Conservation (phyloP, 2,329 filamentous ascomycete species). For the Lachnellula willkommii region DNA sequence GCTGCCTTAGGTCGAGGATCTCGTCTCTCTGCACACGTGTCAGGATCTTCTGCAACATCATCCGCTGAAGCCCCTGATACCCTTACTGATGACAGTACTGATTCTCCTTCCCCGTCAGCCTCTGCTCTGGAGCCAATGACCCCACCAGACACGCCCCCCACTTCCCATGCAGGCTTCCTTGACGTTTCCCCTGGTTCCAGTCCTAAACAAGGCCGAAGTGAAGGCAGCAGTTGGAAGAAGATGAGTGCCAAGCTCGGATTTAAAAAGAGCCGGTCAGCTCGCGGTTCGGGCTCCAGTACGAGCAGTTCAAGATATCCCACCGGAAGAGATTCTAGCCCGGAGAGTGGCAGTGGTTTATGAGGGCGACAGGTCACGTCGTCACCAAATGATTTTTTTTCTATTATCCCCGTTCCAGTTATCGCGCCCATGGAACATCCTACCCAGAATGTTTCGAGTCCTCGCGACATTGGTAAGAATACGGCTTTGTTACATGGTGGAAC, state of each 20-base stretch:
- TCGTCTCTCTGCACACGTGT: conserved; percentile 24
- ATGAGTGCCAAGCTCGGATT: conserved; percentile 57
- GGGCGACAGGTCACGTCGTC: conserved; percentile 52
- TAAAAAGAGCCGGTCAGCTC: conserved; percentile 44
- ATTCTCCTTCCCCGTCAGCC: conserved; percentile 48
- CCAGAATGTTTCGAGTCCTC: conserved; percentile 17
- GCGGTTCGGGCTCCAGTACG: conserved; percentile 40
- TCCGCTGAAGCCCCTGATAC: conserved; percentile 45
- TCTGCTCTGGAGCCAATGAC: conserved; percentile 59
- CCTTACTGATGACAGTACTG: conserved; percentile 61
- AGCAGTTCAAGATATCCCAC: conserved; percentile 32
- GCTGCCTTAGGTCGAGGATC: conserved; percentile 21
- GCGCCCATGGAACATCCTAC: conserved; percentile 25
- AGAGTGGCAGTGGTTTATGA: conserved; percentile 45
- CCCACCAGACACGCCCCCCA: conserved; percentile 67
- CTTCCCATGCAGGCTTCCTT: conserved; percentile 40
- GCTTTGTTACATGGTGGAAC: conserved; percentile 24
- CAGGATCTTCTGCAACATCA: conserved; percentile 37
- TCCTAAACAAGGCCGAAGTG: conserved; percentile 18
- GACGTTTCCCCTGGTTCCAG: conserved; percentile 25
- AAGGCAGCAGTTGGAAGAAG: conserved; percentile 56
- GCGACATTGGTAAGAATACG: conserved; percentile 15
- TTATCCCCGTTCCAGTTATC: conserved; percentile 25
- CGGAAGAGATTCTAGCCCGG: conserved; percentile 34
- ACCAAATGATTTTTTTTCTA: conserved; percentile 34